Conservation (phyloP, 176 grass and related monocot species). For the Ensete glaucum region DNA sequence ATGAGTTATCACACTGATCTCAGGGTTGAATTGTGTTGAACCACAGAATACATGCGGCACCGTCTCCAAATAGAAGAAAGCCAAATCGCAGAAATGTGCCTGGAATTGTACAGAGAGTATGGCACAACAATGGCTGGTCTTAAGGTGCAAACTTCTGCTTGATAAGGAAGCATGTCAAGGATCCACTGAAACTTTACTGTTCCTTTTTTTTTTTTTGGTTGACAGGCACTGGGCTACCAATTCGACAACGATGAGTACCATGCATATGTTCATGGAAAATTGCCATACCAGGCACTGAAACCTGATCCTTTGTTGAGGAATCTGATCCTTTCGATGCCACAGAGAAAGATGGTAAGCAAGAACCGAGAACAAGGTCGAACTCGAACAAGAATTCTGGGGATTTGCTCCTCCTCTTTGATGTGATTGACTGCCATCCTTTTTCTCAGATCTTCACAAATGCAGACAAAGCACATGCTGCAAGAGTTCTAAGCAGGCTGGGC, state of each 20-base stretch:
- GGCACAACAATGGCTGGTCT: conserved; percentile 95
- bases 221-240: conserved; percentile 48
- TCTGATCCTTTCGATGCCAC: conserved; percentile 66
- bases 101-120: conserved; percentile 84
- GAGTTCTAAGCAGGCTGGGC: conserved; percentile 54
- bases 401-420: not conserved
- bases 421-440: not conserved
- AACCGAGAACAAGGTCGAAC: not conserved
- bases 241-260: conserved; percentile 89
- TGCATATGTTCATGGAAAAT: conserved; percentile 54
- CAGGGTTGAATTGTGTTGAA: not conserved
- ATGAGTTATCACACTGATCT: not conserved
- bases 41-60: conserved; percentile 73
- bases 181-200: not conserved
- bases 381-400: no score
- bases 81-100: conserved; percentile 64
- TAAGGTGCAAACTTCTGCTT: conserved; percentile 28
- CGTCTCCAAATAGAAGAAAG: conserved; percentile 62
- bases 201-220: not conserved
- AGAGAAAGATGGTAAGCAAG: conserved; percentile 65
- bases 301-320: conserved; percentile 67
- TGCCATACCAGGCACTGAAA: conserved; percentile 67
- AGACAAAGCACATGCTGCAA: conserved; percentile 55
- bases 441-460: conserved; percentile 86
- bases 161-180: not conserved